phyloP scores from a whole-genome alignment of 768 basidiomycete species.

The Cystofilobasidium macerans region DNA sequence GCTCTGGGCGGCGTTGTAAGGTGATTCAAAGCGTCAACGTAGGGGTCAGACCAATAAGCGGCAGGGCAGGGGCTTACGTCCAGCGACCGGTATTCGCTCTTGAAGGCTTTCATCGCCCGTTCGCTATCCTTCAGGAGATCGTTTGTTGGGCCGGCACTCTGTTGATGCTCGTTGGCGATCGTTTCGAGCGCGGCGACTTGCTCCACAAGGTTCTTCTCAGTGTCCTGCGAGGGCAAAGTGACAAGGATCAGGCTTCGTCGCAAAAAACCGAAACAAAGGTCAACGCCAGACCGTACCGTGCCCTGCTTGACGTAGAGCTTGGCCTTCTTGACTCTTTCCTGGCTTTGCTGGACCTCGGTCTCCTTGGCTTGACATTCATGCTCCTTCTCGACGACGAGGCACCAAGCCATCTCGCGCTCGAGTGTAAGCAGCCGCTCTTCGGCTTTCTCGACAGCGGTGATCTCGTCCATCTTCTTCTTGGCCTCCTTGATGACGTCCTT shows the following conservation, averaged over 20 bases:
- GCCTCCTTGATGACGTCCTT: constrained; percentile 51
- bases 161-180: constrained; percentile 38
- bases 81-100: neutral
- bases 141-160: constrained; percentile 16
- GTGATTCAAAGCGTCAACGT: no score
- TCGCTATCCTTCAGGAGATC: constrained; percentile 3
- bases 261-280: no score
- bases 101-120: constrained; percentile 10
- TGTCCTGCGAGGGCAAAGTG: neutral
- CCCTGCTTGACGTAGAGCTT: constrained; percentile 42
- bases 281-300: neutral
- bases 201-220: constrained; percentile 28
- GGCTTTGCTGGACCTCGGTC: constrained; percentile 46
- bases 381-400: constrained; percentile 64
- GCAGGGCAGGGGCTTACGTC: neutral
- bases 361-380: constrained; percentile 42
- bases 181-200: constrained; percentile 39
- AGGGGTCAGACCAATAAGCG: neutral
- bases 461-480: constrained; percentile 54
- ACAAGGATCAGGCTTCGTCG: neutral
- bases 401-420: constrained; percentile 77
- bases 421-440: constrained; percentile 56
- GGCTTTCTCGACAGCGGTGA: constrained; percentile 60
- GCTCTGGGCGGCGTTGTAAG: no score
- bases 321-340: constrained; percentile 40